Evolutionary conservation across 169 alveolate species (phyloP).

Genomic region (Plasmodium vivax): DNA sequence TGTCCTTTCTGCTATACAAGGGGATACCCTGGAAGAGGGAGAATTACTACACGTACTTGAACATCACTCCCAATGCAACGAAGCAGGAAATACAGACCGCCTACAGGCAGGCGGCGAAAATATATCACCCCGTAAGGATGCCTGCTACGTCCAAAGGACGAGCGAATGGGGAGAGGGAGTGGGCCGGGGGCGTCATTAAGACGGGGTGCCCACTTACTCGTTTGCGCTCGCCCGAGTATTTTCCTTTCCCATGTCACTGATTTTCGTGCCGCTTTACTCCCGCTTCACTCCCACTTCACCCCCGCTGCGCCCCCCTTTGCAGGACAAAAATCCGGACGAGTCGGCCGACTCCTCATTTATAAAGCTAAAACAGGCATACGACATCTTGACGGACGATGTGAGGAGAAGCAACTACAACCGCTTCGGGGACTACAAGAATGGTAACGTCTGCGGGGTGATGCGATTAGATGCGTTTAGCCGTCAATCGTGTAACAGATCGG

Average conservation of each 20-base stretch:
- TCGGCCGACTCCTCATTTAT: constrained; percentile 65
- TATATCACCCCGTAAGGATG: constrained; percentile 67
- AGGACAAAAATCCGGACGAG: constrained; percentile 68
- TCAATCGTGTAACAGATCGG: not conserved
- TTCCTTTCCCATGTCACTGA: not conserved
- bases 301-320: not conserved
- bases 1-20: constrained; percentile 62
- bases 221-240: not conserved
- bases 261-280: not conserved
- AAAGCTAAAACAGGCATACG: constrained; percentile 66
- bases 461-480: not conserved
- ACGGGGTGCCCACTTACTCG: not conserved
- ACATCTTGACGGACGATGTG: constrained; percentile 49
- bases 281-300: not conserved
- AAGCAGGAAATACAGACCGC: constrained; percentile 74
- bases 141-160: not conserved
- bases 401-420: constrained; percentile 72
- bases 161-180: not conserved
- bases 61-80: constrained; percentile 64
- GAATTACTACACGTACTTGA: constrained; percentile 42
- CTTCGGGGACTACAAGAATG: constrained; percentile 74
- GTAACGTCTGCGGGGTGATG: not conserved
- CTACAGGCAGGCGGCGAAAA: constrained; percentile 73
- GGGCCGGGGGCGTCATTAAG: not conserved
- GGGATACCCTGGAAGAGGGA: constrained; percentile 75